Conservation (phyloP, 73 alveolate genomes). For the Effrenium voratum region DNA sequence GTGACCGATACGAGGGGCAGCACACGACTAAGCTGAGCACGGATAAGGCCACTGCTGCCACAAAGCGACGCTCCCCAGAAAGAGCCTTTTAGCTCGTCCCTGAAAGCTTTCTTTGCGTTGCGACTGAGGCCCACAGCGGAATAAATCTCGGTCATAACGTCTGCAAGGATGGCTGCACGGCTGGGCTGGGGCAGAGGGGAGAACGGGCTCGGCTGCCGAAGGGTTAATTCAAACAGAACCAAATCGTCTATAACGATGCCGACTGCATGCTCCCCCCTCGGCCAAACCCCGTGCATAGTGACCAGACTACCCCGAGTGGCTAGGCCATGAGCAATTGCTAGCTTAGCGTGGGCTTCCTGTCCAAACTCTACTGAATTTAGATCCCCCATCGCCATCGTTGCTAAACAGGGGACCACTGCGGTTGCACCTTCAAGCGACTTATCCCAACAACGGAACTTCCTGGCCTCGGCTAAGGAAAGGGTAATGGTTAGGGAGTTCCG, state of each 20-base stretch:
- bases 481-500: neutral
- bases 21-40: neutral
- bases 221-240: neutral
- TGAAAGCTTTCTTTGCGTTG: neutral
- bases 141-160: neutral
- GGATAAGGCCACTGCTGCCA: neutral
- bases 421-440: neutral
- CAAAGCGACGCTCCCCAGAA: neutral
- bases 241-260: slow-evolving; percentile 2
- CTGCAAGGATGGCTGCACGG: too few relatives aligned
- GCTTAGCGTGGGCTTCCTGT: neutral
- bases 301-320: neutral
- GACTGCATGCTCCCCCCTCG: neutral
- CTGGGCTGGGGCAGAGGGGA: too few relatives aligned
- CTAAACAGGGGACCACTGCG: neutral
- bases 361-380: neutral
- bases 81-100: neutral
- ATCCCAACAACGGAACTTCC: neutral
- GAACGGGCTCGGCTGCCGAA: too few relatives aligned
- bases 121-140: neutral
- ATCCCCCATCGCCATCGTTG: slow-evolving; percentile 29
- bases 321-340: neutral
- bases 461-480: neutral
- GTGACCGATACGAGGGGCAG: neutral
- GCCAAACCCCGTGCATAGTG: neutral